A percentile compares a stretch with the other conserved stretches of the same genome.
Conservation (phyloP, 176 grass and related monocot species). For the Thalia dealbata region DNA sequence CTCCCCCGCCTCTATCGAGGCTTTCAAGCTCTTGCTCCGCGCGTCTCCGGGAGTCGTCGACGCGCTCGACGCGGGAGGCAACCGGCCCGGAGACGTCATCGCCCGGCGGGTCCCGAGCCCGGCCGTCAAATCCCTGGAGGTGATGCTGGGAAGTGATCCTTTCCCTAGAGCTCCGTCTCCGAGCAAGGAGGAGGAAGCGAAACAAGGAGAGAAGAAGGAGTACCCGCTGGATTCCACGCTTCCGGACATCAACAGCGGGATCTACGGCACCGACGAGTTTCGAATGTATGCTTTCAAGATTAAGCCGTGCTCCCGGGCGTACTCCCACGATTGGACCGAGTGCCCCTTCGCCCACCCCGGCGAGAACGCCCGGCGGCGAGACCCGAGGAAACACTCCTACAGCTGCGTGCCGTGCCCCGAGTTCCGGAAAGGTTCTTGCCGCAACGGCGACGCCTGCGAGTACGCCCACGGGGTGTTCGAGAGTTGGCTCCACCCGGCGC, state of each 20-base stretch:
- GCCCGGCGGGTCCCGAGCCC: neutral
- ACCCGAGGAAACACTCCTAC: slow-evolving; percentile 10
- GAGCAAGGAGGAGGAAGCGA: slow-evolving; percentile 25
- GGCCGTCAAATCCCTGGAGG: neutral
- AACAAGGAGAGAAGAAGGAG: slow-evolving; percentile 22
- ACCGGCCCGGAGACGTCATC: slow-evolving; percentile 8
- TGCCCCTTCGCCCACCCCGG: slow-evolving; percentile 15
- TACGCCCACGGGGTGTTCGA: slow-evolving; percentile 20
- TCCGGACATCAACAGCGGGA: slow-evolving; percentile 14
- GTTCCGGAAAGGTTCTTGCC: slow-evolving; percentile 17
- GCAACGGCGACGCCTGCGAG: slow-evolving; percentile 13
- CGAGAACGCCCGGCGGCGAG: slow-evolving; percentile 17
- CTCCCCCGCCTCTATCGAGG: slow-evolving; percentile 32
- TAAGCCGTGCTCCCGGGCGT: slow-evolving; percentile 13
- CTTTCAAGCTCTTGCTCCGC: slow-evolving; percentile 37
- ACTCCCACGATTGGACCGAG: slow-evolving; percentile 19
- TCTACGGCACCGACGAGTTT: slow-evolving; percentile 16
- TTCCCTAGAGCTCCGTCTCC: slow-evolving; percentile 33
- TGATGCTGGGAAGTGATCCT: neutral
- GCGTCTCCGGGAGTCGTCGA: slow-evolving; percentile 29
- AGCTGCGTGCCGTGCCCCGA: slow-evolving; percentile 16
- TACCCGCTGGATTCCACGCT: slow-evolving; percentile 1
- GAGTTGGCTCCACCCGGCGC: slow-evolving; percentile 16
- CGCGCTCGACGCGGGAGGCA: slow-evolving; percentile 23
- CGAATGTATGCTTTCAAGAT: slow-evolving; percentile 18